Evolutionary conservation across 345 rosid genomes (phyloP).

Genomic region (Hirschfeldia incana): DNA sequence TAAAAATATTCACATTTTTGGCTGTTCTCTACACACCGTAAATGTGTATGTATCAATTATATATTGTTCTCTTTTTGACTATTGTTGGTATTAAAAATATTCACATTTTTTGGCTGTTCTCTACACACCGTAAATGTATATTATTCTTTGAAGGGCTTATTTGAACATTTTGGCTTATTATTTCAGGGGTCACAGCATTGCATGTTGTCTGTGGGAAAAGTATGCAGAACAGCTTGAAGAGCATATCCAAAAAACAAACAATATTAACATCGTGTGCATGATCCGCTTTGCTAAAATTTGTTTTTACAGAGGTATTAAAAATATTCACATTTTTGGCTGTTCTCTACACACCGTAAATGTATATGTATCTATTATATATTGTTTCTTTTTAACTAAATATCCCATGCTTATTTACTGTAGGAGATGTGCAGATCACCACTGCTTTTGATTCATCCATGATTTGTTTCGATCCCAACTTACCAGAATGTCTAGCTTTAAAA

Average conservation of each 20-base stretch:
- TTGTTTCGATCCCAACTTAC: neutral
- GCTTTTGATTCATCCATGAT: neutral
- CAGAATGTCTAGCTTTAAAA: neutral
- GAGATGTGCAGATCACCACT: neutral
- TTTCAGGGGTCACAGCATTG: neutral
- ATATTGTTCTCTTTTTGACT: too few species aligned
- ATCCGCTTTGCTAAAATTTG: neutral
- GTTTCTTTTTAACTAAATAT: neutral
- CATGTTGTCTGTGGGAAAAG: neutral
- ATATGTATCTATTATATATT: too few species aligned
- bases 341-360: too few species aligned
- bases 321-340: too few species aligned
- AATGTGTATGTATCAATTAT: too few species aligned
- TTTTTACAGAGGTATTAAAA: neutral
- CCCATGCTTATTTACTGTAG: neutral
- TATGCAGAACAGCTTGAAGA: neutral
- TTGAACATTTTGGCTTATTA: neutral
- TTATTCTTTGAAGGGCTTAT: too few species aligned
- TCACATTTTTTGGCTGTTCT: too few species aligned
- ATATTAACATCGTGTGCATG: neutral
- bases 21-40: too few species aligned
- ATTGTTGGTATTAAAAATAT: too few species aligned
- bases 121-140: too few species aligned
- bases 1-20: too few species aligned
- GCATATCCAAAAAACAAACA: neutral